Conservation (phyloP, 345 rosid genomes). For the Punica granatum region DNA sequence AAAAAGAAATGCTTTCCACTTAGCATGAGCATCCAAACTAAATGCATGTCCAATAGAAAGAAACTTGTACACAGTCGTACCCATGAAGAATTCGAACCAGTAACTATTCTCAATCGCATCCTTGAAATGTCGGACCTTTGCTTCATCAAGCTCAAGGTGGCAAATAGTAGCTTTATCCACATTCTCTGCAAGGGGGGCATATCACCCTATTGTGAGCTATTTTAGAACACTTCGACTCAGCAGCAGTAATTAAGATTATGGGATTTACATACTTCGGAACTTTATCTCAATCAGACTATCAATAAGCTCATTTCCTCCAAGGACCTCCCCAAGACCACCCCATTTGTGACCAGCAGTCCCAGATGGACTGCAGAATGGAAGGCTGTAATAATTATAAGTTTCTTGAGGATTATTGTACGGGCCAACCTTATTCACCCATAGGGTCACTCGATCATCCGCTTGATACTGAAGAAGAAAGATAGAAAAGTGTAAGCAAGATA, state of each 20-base stretch:
- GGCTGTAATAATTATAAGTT: conserved; percentile 97
- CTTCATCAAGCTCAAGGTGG: conserved; percentile 52
- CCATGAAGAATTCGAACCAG: conserved; percentile 94
- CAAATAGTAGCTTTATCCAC: conserved; percentile 58
- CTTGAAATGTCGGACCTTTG: conserved; percentile 69
- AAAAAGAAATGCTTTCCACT: background rate
- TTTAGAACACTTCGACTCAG: background rate
- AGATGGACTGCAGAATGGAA: conserved; percentile 81
- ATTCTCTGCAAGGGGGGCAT: conserved; percentile 30
- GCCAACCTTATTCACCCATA: conserved; percentile 99
- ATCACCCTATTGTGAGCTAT: background rate
- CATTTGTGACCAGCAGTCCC: conserved; percentile 72
- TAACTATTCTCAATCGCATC: conserved; percentile 87
- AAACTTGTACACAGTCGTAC: too few relatives aligned
- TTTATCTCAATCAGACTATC: conserved; percentile 83
- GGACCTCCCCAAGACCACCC: conserved; percentile 99
- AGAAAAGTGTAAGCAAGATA: background rate
- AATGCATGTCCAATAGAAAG: background rate
- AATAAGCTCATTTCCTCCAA: conserved; percentile 99
- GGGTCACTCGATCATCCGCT: conserved; percentile 65
- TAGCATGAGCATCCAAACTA: background rate
- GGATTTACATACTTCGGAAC: conserved; percentile 60
- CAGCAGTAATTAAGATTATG: conserved; percentile 3
- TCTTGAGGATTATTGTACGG: conserved; percentile 99
- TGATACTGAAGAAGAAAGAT: conserved; percentile 54